These are phyloP conservation scores for Suhomyces sp. DNA, from an alignment of 805 yeast species.

Conservation along the genomic window DNA sequence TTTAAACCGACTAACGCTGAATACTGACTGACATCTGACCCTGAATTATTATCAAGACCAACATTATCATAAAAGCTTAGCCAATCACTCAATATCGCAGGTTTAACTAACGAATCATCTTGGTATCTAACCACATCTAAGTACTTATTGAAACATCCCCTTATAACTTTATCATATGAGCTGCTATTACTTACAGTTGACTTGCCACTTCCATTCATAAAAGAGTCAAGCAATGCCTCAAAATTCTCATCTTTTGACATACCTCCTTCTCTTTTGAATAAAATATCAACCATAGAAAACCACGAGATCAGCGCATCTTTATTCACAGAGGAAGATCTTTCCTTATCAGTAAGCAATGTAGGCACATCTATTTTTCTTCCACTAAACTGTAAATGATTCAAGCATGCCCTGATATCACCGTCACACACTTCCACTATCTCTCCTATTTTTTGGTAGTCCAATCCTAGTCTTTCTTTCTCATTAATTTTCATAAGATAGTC, in stretches of 20 bases:
- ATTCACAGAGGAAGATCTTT: slow-evolving; percentile 20
- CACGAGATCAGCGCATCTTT: slow-evolving; percentile 69
- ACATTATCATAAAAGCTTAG: slow-evolving; percentile 66
- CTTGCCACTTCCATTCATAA: slow-evolving; percentile 42
- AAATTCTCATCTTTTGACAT: slow-evolving; percentile 49
- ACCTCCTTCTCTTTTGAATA: slow-evolving; percentile 56
- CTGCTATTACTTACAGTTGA: slow-evolving; percentile 32
- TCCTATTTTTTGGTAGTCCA: slow-evolving; percentile 52
- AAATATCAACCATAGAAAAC: slow-evolving; percentile 60
- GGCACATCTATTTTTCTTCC: slow-evolving; percentile 13
- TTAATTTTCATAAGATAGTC: slow-evolving; percentile 49
- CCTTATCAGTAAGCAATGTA: not conserved
- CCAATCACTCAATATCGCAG: slow-evolving; percentile 73
- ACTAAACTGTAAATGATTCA: slow-evolving; percentile 77
- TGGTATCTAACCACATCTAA: slow-evolving; percentile 57
- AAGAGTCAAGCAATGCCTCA: slow-evolving; percentile 42
- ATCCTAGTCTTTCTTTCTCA: slow-evolving; percentile 48
- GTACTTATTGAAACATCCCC: slow-evolving; percentile 70
- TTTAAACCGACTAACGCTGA: slow-evolving; percentile 57
- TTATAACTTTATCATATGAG: slow-evolving; percentile 63
- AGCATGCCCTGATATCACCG: slow-evolving; percentile 82
- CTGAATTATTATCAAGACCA: slow-evolving; percentile 23
- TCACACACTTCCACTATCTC: slow-evolving; percentile 70
- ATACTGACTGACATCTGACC: slow-evolving; percentile 51
- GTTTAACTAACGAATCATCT: slow-evolving; percentile 61